Conservation (phyloP, 441 rosid species). For the Capsella rubella region DNA sequence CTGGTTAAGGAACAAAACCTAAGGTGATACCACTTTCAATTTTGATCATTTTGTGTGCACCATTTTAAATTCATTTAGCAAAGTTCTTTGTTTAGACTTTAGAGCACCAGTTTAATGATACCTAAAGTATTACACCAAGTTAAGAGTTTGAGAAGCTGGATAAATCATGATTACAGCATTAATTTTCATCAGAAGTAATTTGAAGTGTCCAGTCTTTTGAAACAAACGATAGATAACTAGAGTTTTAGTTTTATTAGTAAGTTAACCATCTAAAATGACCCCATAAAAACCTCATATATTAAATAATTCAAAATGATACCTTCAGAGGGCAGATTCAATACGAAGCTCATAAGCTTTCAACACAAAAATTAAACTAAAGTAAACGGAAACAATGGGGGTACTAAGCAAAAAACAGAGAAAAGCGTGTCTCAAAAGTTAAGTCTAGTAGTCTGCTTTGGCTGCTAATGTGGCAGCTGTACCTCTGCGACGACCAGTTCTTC, state of each 20-base stretch:
- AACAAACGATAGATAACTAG: background rate
- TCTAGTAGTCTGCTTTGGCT: slow-evolving; percentile 64
- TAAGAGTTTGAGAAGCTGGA: background rate
- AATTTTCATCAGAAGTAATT: background rate
- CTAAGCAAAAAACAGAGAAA: background rate
- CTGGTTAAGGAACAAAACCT: background rate
- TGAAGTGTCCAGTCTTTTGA: background rate
- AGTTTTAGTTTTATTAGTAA: too few species aligned
- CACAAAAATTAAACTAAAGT: background rate
- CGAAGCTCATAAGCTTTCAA: slow-evolving; percentile 8
- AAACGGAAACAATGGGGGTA: background rate
- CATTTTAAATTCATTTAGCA: slow-evolving; percentile 9
- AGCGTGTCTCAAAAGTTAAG: slow-evolving; percentile 27
- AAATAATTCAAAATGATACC: slow-evolving; percentile 7
- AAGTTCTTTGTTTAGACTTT: background rate
- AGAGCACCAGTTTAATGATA: slow-evolving; percentile 7
- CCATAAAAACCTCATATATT: background rate
- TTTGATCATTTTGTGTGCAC: slow-evolving; percentile 3
- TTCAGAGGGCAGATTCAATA: background rate
- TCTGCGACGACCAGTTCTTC: slow-evolving; percentile 93
- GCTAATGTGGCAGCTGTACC: slow-evolving; percentile 88
- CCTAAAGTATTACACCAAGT: background rate
- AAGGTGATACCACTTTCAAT: slow-evolving; percentile 10
- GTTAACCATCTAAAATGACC: background rate
- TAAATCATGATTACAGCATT: background rate